Conservation (phyloP, 2,329 filamentous ascomycete genomes). For the Emericellopsis atlantica region DNA sequence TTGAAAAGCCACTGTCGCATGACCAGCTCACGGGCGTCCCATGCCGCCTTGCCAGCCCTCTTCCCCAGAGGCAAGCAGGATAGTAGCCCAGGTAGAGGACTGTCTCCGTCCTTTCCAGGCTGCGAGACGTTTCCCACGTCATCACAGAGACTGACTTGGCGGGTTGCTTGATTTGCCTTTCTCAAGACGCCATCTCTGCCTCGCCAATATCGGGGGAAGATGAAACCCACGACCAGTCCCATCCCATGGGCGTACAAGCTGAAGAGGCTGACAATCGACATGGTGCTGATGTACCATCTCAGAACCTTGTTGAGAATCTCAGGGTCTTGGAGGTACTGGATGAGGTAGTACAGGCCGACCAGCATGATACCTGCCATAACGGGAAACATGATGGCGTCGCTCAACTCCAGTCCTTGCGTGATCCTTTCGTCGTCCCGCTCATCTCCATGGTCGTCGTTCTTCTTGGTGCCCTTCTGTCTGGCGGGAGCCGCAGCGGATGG, state of each 20-base stretch:
- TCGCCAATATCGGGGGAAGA: slow-evolving; percentile 64
- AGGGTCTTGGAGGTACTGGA: slow-evolving; percentile 79
- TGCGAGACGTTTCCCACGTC: slow-evolving; percentile 15
- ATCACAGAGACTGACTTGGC: slow-evolving; percentile 23
- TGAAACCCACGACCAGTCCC: slow-evolving; percentile 48
- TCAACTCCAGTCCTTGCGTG: slow-evolving; percentile 41
- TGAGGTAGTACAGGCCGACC: slow-evolving; percentile 69
- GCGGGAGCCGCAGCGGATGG: slow-evolving; percentile 55
- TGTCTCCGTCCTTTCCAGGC: slow-evolving; percentile 9
- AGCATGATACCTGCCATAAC: slow-evolving; percentile 62
- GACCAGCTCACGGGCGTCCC: slow-evolving; percentile 38
- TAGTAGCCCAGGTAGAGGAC: slow-evolving; percentile 18
- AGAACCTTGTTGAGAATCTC: slow-evolving; percentile 71
- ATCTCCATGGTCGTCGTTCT: not conserved
- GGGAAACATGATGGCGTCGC: slow-evolving; percentile 77
- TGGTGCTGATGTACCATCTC: slow-evolving; percentile 68
- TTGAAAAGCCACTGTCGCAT: slow-evolving; percentile 37
- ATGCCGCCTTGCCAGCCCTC: slow-evolving; percentile 16
- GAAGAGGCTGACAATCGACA: slow-evolving; percentile 66
- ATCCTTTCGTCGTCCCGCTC: slow-evolving; percentile 36
- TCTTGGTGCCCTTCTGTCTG: not conserved
- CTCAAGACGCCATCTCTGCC: slow-evolving; percentile 27
- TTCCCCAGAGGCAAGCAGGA: slow-evolving; percentile 18
- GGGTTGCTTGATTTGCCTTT: slow-evolving; percentile 26
- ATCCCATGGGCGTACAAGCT: slow-evolving; percentile 63